Conservation (phyloP, 2,329 filamentous ascomycete genomes). For the Teratosphaeria gauchensis region DNA sequence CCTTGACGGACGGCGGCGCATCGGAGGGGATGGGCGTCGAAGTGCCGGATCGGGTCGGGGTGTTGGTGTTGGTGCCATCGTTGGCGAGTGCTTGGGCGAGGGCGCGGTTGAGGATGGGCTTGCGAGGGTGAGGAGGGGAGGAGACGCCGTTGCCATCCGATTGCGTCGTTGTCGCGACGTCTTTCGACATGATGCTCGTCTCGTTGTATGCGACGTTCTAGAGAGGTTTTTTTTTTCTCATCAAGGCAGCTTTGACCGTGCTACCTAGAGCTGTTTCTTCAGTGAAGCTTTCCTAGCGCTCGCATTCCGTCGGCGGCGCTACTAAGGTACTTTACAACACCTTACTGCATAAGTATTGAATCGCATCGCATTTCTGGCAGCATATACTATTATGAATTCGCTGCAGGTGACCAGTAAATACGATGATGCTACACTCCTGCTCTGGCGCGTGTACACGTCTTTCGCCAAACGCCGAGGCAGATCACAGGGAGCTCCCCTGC, state of each 20-base stretch:
- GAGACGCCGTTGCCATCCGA: neutral
- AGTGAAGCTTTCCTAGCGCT: neutral
- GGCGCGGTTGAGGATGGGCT: neutral
- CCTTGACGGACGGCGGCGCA: conserved; percentile 85
- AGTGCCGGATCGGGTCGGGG: neutral
- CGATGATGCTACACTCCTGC: neutral
- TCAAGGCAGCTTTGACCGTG: no score
- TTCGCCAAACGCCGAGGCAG: neutral
- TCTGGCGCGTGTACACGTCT: neutral
- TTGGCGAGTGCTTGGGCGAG: neutral
- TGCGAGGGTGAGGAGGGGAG: neutral
- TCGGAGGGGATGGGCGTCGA: conserved; percentile 51
- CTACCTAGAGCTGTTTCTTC: no score
- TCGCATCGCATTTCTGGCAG: neutral
- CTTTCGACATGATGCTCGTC: neutral
- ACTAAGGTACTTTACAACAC: neutral
- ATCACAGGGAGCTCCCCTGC: neutral
- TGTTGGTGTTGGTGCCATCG: neutral
- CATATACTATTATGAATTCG: neutral
- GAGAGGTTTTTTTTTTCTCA: no score
- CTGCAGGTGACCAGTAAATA: neutral
- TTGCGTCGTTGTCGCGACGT: neutral
- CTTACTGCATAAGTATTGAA: neutral
- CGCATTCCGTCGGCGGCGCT: neutral
- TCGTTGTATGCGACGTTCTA: neutral